Evolutionary conservation across 2,329 filamentous ascomycete species (phyloP).

Genomic region (Bisporella sp.): DNA sequence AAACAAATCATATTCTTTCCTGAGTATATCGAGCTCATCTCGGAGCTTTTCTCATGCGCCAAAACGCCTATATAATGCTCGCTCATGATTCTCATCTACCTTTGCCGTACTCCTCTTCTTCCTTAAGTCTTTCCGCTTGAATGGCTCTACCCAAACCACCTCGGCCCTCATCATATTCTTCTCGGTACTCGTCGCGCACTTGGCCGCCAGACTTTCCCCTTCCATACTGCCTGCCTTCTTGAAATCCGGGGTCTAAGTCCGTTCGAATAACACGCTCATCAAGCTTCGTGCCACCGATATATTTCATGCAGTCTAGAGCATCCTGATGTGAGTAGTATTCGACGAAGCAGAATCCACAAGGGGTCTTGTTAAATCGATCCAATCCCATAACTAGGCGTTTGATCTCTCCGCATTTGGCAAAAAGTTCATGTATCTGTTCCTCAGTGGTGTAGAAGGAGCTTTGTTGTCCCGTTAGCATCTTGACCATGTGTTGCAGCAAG

Average conservation of each 20-base stretch:
- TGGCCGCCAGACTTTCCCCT: constrained; percentile 94
- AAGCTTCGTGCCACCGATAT: constrained; percentile 94
- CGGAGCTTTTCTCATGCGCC: constrained; percentile 7
- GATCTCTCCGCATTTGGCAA: constrained; percentile 94
- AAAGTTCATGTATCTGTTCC: constrained; percentile 96
- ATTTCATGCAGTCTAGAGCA: constrained; percentile 96
- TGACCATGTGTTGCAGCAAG: background rate
- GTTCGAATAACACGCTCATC: constrained; percentile 96
- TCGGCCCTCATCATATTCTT: constrained; percentile 92
- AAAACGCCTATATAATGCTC: constrained; percentile 10
- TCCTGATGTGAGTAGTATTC: constrained; percentile 99
- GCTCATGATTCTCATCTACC: constrained; percentile 36
- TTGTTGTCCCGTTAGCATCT: constrained; percentile 3
- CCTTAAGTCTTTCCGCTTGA: constrained; percentile 52
- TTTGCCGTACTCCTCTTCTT: constrained; percentile 53
- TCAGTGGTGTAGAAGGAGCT: constrained; percentile 98
- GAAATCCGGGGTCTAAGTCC: constrained; percentile 91
- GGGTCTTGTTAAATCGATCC: constrained; percentile 94
- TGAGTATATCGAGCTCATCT: no score
- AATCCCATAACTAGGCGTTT: constrained; percentile 97
- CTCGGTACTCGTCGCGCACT: constrained; percentile 93
- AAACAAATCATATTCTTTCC: no score
- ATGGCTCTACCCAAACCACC: constrained; percentile 82
- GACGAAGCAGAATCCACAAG: constrained; percentile 98
- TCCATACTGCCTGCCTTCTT: constrained; percentile 93